Evolutionary conservation across 2,329 filamentous ascomycete species (phyloP), one percentile per base, ranked within the genome.

Genomic region (Penicillium sp.): DNA sequence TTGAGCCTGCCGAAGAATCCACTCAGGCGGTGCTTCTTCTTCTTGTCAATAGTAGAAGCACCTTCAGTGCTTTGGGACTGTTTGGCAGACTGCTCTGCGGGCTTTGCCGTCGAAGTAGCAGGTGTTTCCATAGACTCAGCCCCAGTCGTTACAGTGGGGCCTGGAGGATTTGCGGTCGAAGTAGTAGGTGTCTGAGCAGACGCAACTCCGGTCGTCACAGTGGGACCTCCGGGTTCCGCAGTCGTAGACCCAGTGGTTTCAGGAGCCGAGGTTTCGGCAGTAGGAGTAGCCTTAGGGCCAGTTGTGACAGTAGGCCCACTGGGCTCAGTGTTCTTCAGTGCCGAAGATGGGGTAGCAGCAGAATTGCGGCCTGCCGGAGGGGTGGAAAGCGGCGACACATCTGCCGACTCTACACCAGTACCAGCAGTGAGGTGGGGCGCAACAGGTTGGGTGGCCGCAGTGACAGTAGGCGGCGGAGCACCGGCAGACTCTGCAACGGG

Each of bases 1-100:
- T 78, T 79, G 49, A 80, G 56, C 61, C 71, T 74, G 29, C 67
- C 66, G 63, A 86, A 79, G 60, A 85, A 77, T 46, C 76, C 70
- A 68, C 82, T 85, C 52, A 83, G 60, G 47, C 82, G 76, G 67
- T 79, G 75, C 74, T 82, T 84, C 75, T 84, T 85, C 72, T 49
- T 49, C 34, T 70, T 68, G 13, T 67, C 53, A 28, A 66, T 62
- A 29, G 62, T 62, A 15, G 67, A 58, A n/a, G 53, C 35, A 32
- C 48, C 45, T 24, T 48, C 46, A 19, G 48, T 52, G 24, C 46
- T 52, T 22, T 42, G 45, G 7, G 52, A 41, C 49, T 53, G 45
- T 56, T 61, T 44, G 13, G 51, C 42, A 32, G 44, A 3, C 19
- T 24, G 26, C 28, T 56, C 46, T 8, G 53, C 43, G 28, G 56